phyloP scores from a whole-genome alignment of 1,284 basidiomycete species.

The Lentinus polychrous region DNA sequence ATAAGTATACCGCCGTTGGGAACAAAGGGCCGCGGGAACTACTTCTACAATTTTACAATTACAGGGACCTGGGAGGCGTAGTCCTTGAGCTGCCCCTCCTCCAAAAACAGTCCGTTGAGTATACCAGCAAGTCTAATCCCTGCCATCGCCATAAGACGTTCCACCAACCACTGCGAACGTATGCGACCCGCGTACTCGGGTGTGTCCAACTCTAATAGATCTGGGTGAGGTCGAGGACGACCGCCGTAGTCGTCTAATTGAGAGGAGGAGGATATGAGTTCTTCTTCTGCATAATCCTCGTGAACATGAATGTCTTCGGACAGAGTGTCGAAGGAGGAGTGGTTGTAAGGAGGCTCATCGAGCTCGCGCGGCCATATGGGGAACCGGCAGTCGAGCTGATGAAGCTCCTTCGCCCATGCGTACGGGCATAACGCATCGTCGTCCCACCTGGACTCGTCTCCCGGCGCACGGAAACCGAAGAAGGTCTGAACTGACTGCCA shows the following conservation, averaged over 20 bases:
- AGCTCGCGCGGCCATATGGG: constrained; percentile 67
- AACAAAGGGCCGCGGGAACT: constrained; percentile 6
- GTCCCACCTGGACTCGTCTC: constrained; percentile 31
- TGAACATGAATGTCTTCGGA: not conserved
- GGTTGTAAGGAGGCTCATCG: constrained; percentile 37
- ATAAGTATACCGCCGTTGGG: constrained; percentile 19
- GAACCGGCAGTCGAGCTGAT: constrained; percentile 72
- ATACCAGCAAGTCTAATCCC: constrained; percentile 79
- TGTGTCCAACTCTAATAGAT: constrained; percentile 73
- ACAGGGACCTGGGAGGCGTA: constrained; percentile 7
- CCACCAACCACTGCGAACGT: constrained; percentile 61
- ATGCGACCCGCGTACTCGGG: constrained; percentile 73
- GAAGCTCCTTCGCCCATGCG: constrained; percentile 64
- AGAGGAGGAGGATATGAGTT: constrained; percentile 8
- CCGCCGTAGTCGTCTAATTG: constrained; percentile 6
- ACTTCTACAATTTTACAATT: not conserved
- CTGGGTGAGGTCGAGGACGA: constrained; percentile 21
- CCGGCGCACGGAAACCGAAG: constrained; percentile 9
- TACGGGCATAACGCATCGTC: constrained; percentile 71
- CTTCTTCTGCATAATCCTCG: constrained; percentile 5
- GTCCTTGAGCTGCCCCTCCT: constrained; percentile 9
- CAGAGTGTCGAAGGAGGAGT: constrained; percentile 4
- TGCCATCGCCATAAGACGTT: constrained; percentile 75
- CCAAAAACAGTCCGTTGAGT: constrained; percentile 70
- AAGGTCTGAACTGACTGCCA: constrained; percentile 11